Conservation (phyloP, 2,329 filamentous ascomycete genomes). For the Stromatinia cepivora region DNA sequence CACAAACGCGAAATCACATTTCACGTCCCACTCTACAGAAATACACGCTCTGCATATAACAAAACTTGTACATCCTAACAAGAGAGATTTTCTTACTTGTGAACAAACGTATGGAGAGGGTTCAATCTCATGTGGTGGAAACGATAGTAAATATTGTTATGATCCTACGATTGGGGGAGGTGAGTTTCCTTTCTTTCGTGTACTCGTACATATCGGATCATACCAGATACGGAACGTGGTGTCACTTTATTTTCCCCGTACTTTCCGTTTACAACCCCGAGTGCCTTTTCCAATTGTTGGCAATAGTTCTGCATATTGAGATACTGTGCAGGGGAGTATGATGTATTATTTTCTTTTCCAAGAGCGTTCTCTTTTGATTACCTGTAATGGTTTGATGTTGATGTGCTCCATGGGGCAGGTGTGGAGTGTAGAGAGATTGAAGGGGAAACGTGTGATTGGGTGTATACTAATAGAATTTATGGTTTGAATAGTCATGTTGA, state of each 20-base stretch:
- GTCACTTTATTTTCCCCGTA: background rate
- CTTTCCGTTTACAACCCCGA: background rate
- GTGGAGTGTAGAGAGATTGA: background rate
- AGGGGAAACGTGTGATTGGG: background rate
- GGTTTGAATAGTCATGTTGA: slow-evolving; percentile 27
- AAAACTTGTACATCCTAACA: slow-evolving; percentile 1
- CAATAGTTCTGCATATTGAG: background rate
- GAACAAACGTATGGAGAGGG: slow-evolving; percentile 29
- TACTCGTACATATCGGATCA: background rate
- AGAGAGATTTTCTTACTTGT: slow-evolving; percentile 27
- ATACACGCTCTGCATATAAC: background rate
- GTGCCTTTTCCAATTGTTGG: background rate
- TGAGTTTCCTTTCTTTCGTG: background rate
- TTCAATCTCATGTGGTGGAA: slow-evolving; percentile 25
- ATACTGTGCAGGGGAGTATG: background rate
- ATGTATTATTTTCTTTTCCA: too few relatives aligned
- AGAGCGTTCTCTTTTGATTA: background rate
- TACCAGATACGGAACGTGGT: background rate
- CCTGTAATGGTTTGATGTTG: background rate
- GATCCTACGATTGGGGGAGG: slow-evolving; percentile 32
- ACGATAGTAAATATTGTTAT: slow-evolving; percentile 29
- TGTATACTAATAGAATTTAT: background rate
- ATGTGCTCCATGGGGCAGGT: background rate
- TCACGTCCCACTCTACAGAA: background rate
- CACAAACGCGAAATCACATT: background rate